phyloP scores from a whole-genome alignment of 2,329 filamentous ascomycete genomes.

The Venturia oleaginea region DNA sequence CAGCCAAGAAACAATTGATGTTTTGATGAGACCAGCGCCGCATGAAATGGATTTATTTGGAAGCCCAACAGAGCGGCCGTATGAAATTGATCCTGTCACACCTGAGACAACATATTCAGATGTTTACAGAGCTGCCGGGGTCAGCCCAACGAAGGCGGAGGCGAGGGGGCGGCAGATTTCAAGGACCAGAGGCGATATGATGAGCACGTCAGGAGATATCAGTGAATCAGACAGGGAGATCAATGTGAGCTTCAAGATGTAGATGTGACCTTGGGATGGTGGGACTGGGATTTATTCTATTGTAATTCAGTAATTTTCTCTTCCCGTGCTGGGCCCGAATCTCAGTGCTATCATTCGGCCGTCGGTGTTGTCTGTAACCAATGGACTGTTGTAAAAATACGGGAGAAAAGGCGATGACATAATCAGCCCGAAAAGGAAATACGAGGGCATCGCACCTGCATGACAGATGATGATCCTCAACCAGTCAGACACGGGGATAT shows the following conservation, averaged over 20 bases:
- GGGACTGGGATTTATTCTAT: not conserved
- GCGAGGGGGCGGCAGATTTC: not conserved
- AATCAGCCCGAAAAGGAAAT: not conserved
- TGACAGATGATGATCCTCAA: not conserved
- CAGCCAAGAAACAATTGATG: conserved; percentile 8
- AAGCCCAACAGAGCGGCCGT: not conserved
- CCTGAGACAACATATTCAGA: conserved; percentile 11
- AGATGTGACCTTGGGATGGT: not conserved
- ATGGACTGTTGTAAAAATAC: no score
- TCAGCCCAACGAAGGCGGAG: conserved; percentile 8
- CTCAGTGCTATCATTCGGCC: no score
- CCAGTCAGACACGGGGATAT: not conserved
- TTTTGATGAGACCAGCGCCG: conserved; percentile 7
- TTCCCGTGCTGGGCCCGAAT: no score
- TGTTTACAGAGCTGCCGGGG: conserved; percentile 8
- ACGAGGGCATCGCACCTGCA: not conserved
- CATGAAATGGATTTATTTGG: not conserved
- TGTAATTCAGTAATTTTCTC: not conserved
- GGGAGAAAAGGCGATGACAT: not conserved
- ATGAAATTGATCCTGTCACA: not conserved
- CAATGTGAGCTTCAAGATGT: not conserved
- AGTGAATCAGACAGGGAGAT: not conserved
- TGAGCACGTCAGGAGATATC: not conserved
- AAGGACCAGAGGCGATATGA: not conserved
- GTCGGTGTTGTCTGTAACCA: no score